These are phyloP conservation scores for Pyrenophora tritici-repentis DNA, from an alignment of 2,329 filamentous ascomycete genomes.

Conservation along the genomic window DNA sequence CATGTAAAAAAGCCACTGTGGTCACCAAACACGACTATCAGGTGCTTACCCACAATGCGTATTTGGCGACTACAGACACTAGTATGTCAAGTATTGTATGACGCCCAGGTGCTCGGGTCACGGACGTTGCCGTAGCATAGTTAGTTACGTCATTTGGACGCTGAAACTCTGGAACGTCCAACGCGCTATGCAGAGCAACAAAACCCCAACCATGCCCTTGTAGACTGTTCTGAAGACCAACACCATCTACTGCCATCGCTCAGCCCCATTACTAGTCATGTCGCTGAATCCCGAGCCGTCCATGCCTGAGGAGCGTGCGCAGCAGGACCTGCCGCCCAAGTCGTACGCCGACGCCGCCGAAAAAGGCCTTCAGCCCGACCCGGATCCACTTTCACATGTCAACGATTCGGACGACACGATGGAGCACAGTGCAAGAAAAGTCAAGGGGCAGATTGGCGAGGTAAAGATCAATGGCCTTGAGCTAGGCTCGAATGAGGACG, in stretches of 20 bases:
- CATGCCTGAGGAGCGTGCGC: constrained; percentile 46
- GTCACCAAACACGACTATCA: no score
- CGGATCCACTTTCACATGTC: constrained; percentile 32
- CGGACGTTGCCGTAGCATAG: no score
- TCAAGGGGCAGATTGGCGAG: constrained; percentile 14
- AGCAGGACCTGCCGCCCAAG: constrained; percentile 49
- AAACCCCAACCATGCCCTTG: constrained; percentile 18
- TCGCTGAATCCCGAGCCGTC: constrained; percentile 51
- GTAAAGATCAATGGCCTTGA: constrained; percentile 23
- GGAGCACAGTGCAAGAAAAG: constrained; percentile 9
- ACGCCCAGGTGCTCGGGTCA: no score
- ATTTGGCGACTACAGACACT: no score
- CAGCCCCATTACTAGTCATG: constrained; percentile 35
- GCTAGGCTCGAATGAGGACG: constrained; percentile 14
- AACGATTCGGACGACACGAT: constrained; percentile 21
- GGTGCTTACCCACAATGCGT: no score
- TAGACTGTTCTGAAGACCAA: constrained; percentile 4
- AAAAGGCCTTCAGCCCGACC: constrained; percentile 32
- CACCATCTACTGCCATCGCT: constrained; percentile 5
- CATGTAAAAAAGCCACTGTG: no score
- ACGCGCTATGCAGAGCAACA: constrained; percentile 28
- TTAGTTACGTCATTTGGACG: constrained; percentile 23
- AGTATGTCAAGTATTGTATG: no score
- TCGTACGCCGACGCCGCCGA: constrained; percentile 52
- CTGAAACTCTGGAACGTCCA: constrained; percentile 25